Percentiles rank a stretch among this genome's conserved stretches.
These are phyloP conservation scores for Fusarium siculi DNA, from an alignment of 2,329 filamentous ascomycete species.

Conservation along the genomic window DNA sequence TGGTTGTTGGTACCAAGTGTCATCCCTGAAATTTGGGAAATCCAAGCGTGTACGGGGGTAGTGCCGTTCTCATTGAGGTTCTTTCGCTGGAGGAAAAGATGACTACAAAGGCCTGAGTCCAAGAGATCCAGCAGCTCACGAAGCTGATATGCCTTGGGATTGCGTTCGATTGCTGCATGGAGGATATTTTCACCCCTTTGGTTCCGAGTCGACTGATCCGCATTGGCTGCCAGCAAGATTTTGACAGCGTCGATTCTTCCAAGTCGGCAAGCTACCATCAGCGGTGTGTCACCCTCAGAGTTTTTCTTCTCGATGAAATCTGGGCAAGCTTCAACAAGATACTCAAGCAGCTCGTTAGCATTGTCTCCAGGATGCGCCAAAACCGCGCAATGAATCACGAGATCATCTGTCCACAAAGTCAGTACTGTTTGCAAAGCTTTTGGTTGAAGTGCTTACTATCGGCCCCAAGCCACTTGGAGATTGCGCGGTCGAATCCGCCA, in stretches of 20 bases:
- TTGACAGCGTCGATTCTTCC: constrained; percentile 65
- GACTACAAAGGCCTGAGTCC: constrained; percentile 64
- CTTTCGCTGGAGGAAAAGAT: constrained; percentile 69
- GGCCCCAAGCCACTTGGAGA: constrained; percentile 70
- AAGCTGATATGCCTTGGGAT: constrained; percentile 51
- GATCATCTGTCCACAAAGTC: constrained; percentile 58
- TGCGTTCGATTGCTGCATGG: constrained; percentile 62
- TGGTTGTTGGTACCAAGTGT: neutral
- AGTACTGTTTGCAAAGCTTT: constrained; percentile 11
- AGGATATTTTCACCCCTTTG: constrained; percentile 72
- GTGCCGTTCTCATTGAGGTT: constrained; percentile 61
- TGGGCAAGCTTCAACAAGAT: constrained; percentile 72
- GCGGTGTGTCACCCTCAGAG: constrained; percentile 69
- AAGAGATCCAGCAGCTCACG: constrained; percentile 66
- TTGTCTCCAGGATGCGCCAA: constrained; percentile 54
- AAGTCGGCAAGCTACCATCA: constrained; percentile 72
- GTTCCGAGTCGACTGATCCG: constrained; percentile 75
- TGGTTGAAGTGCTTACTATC: constrained; percentile 61
- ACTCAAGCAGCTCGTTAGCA: constrained; percentile 68
- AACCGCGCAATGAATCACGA: constrained; percentile 75
- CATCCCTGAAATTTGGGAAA: constrained; percentile 50
- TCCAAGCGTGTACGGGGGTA: constrained; percentile 73
- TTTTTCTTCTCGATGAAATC: constrained; percentile 71
- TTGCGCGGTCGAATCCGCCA: constrained; percentile 71
- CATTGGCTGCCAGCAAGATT: constrained; percentile 73